These are phyloP conservation scores for Aureobasidium sp. DNA, from an alignment of 2,329 filamentous ascomycete species.

Conservation along the genomic window DNA sequence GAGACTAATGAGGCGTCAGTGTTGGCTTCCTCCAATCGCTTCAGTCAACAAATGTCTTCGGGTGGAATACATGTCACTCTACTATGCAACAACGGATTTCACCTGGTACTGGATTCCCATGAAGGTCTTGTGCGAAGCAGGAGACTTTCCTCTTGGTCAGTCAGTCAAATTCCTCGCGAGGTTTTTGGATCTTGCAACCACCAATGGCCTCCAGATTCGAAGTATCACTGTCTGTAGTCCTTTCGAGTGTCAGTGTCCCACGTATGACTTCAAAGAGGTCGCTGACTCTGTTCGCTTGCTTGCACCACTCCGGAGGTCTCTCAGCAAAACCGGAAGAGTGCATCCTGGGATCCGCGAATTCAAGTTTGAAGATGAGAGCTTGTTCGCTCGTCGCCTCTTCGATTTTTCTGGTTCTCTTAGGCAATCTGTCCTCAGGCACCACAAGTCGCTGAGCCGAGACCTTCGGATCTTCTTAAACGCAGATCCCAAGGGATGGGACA, in stretches of 20 bases:
- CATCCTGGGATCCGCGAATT: neutral
- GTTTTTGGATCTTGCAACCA: neutral
- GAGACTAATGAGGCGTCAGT: neutral
- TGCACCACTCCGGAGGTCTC: neutral
- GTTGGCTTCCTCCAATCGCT: neutral
- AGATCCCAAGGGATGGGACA: neutral
- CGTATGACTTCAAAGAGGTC: rapidly evolving
- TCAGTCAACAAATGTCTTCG: neutral
- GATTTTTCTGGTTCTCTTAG: neutral
- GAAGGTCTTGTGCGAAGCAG: neutral
- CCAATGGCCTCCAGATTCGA: neutral
- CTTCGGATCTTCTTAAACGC: neutral
- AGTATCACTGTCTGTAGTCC: neutral
- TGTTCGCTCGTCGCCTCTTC: neutral
- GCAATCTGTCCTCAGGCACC: neutral
- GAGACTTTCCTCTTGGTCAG: neutral
- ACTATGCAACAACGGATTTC: neutral
- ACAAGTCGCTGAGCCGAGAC: neutral
- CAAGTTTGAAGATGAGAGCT: neutral
- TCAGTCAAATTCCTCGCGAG: neutral
- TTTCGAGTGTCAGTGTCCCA: neutral
- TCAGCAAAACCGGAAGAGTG: neutral
- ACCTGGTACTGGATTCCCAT: neutral
- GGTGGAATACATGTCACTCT: neutral
- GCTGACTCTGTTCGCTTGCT: neutral